phyloP scores from a whole-genome alignment of 2,329 filamentous ascomycete genomes.

The Huntiella bhutanensis region DNA sequence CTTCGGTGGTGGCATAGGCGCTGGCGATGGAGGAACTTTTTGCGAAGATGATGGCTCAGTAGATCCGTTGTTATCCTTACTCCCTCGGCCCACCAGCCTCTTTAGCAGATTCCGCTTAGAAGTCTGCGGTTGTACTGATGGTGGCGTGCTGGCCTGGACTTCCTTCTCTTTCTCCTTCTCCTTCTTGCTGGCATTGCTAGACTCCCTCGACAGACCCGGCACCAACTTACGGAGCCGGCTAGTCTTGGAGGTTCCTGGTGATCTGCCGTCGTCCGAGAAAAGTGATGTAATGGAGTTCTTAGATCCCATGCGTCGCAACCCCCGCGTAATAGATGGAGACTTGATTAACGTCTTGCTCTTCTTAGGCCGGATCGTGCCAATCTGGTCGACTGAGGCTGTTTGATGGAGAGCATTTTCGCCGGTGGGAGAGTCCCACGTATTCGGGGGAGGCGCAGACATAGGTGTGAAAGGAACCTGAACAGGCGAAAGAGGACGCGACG shows the following conservation, averaged over 20 bases:
- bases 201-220: constrained; percentile 8
- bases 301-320: constrained; percentile 9
- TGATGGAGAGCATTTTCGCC: background rate
- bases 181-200: constrained; percentile 4
- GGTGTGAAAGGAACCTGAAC: constrained; percentile 4
- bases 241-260: constrained; percentile 4
- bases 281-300: constrained; percentile 10
- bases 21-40: no score
- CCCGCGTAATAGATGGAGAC: constrained; percentile 9
- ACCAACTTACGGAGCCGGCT: constrained; percentile 10
- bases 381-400: constrained; percentile 5
- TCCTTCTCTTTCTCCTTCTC: constrained; percentile 7
- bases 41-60: no score
- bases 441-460: background rate
- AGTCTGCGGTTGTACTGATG: background rate
- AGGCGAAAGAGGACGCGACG: constrained; percentile 5
- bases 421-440: background rate
- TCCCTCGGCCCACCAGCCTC: background rate
- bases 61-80: no score
- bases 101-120: constrained; percentile 2
- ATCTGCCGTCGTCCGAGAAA: constrained; percentile 7
- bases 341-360: constrained; percentile 6
- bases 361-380: constrained; percentile 4
- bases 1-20: no score
- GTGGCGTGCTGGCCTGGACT: background rate